Base-by-base conservation (phyloP, 2,329 filamentous ascomycete species). In the Pseudogymnoascus destructans region DNA sequence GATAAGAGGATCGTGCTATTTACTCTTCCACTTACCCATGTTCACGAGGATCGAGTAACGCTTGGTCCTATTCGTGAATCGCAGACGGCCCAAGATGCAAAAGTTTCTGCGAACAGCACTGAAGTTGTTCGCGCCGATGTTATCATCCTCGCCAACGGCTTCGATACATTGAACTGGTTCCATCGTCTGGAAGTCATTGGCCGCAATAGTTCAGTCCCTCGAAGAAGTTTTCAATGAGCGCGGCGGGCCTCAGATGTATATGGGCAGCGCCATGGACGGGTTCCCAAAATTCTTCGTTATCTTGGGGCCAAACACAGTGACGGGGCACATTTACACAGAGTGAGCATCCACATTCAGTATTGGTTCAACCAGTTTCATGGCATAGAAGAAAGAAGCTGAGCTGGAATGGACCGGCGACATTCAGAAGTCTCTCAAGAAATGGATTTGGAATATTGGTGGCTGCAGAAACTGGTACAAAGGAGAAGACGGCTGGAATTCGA, bases 201-300 rank as follows among this genome's bases (percentile, higher is more conserved):
- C 0, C 72, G 71, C 58, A 65, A 67, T 3, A 76, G 77, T 5
- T 5, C 73, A 74, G 58, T 70, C 72, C 35, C 67, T 83, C 2
- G 72, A 79, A 30, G 71, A 79, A 42, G 68, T 76, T 0, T 83
- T 79, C 75, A 72, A 76, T 2, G 72, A 76, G 57, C 72, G 77
- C 57, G 79, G 79, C 25, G 80, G 80, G 0, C 71, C 79, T 0
- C 77, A 79, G 63, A 78, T 79, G 6, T 84, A 84, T 62, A 75
- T 77, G 62, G 77, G 78, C 6, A 77, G 75, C 7, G 77, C 79
- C 1, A 75, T 82, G 70, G 76, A 81, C 61, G 75, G 75, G 0
- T 80, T 80, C 64, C 79, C 79, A 0, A 82, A 82, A 62, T 79
- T 81, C 65, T 82, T 82, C 69, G 73, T 79, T 58, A 71, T 81